Conservation (phyloP, 1,139 yeast species). For the Pichia sp. region DNA sequence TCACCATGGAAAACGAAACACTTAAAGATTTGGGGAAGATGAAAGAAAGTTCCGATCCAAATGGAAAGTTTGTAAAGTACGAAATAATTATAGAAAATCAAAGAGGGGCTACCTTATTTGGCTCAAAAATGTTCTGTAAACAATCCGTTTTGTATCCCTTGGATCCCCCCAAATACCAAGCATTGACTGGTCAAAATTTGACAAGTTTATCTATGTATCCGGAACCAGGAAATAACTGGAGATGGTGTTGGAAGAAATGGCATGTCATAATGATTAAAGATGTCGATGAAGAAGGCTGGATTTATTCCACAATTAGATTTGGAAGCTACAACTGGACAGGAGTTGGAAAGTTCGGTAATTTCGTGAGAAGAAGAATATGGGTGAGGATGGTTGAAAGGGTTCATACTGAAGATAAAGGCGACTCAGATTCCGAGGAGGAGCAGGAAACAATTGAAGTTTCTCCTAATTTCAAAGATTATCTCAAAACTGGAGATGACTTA, state of each 20-base stretch:
- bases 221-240: slow-evolving; percentile 64
- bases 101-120: slow-evolving; percentile 62
- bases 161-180: slow-evolving; percentile 48
- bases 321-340: slow-evolving; percentile 56
- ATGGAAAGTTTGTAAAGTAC: slow-evolving; percentile 15
- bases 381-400: slow-evolving; percentile 35
- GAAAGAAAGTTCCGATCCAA: slow-evolving; percentile 5
- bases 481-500: background rate
- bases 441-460: background rate
- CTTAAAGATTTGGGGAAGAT: slow-evolving; percentile 14
- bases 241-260: slow-evolving; percentile 72
- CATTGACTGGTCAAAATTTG: slow-evolving; percentile 29
- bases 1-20: slow-evolving; percentile 15
- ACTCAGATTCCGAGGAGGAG: background rate
- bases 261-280: slow-evolving; percentile 66
- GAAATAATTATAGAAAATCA: slow-evolving; percentile 54
- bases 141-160: slow-evolving; percentile 50
- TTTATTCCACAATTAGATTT: slow-evolving; percentile 50
- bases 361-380: slow-evolving; percentile 62
- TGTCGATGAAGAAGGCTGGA: slow-evolving; percentile 78
- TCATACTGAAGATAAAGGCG: background rate
- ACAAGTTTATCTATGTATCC: slow-evolving; percentile 43
- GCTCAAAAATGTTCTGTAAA: slow-evolving; percentile 56
- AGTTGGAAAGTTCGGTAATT: slow-evolving; percentile 47
- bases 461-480: background rate